Conservation (phyloP, 371 early-diverging fungal genomes). For the Cokeromyces recurvatus region DNA sequence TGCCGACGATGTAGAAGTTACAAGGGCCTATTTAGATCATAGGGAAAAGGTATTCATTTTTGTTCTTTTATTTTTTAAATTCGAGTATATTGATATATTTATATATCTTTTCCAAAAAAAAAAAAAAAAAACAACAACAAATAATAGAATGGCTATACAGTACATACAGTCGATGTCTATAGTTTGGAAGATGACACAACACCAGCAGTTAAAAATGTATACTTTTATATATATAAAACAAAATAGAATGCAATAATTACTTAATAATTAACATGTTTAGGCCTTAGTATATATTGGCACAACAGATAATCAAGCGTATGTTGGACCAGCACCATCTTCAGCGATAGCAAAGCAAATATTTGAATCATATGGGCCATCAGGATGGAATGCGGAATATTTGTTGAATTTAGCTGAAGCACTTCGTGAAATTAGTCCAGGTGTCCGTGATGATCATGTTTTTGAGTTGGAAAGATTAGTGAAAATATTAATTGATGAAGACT, state of each 20-base stretch:
- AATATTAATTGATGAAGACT: conserved; percentile 23
- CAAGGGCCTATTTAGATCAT: conserved; percentile 74
- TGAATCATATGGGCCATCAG: conserved; percentile 67
- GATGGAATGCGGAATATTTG: conserved; percentile 75
- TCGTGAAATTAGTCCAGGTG: conserved; percentile 54
- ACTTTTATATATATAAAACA: conserved; percentile 19
- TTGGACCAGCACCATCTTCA: conserved; percentile 70
- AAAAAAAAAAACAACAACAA: not conserved
- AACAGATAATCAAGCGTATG: conserved; percentile 75
- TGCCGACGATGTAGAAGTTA: conserved; percentile 55
- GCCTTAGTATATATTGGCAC: conserved; percentile 85
- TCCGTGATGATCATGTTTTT: conserved; percentile 59
- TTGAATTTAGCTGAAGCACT: conserved; percentile 65
- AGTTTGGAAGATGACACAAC: conserved; percentile 34
- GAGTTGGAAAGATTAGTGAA: conserved; percentile 56
- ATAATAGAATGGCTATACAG: conserved; percentile 75
- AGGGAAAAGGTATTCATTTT: conserved; percentile 91
- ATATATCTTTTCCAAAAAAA: too few species aligned
- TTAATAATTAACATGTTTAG: too few species aligned
- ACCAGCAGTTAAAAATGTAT: conserved; percentile 52
- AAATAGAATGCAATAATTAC: too few species aligned
- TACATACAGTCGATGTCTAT: conserved; percentile 67
- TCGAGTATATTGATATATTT: too few species aligned
- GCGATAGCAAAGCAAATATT: conserved; percentile 72
- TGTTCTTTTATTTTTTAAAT: too few species aligned